Evolutionary conservation across 805 yeast genomes (phyloP).

Genomic region (Komagataella populi): DNA sequence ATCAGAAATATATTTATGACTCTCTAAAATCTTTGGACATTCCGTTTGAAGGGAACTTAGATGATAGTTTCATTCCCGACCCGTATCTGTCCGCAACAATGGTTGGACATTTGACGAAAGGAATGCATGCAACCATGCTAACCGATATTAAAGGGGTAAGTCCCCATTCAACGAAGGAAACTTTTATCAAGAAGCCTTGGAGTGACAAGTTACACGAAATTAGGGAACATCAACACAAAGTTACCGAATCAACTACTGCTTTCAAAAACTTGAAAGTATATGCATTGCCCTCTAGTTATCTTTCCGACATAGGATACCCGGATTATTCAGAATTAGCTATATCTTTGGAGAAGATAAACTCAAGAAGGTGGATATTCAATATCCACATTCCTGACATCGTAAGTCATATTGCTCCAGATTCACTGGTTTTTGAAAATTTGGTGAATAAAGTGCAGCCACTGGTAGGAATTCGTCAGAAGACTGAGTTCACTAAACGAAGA

Average conservation of each 20-base stretch:
- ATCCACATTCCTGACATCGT: slow-evolving; percentile 2
- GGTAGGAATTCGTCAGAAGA: not conserved
- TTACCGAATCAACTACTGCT: not conserved
- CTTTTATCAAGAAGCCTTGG: not conserved
- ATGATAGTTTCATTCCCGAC: not conserved
- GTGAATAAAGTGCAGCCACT: not conserved
- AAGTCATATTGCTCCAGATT: slow-evolving; percentile 1
- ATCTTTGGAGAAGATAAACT: slow-evolving; percentile 1
- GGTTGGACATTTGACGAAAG: not conserved
- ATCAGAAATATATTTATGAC: not conserved
- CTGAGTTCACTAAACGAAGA: not conserved
- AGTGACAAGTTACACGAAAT: not conserved
- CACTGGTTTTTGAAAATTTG: not conserved
- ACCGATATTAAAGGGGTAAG: not conserved
- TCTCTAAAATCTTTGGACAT: not conserved
- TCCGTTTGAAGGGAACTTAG: not conserved
- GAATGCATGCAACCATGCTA: not conserved
- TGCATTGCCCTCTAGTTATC: not conserved
- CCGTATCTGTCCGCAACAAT: not conserved
- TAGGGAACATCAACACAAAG: not conserved
- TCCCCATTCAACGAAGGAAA: not conserved
- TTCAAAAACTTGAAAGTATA: not conserved
- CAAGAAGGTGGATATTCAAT: not conserved
- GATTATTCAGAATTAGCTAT: not conserved
- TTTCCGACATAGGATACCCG: not conserved